Base-by-base conservation (phyloP, 768 basidiomycete species). In the Boletus sensibilis region DNA sequence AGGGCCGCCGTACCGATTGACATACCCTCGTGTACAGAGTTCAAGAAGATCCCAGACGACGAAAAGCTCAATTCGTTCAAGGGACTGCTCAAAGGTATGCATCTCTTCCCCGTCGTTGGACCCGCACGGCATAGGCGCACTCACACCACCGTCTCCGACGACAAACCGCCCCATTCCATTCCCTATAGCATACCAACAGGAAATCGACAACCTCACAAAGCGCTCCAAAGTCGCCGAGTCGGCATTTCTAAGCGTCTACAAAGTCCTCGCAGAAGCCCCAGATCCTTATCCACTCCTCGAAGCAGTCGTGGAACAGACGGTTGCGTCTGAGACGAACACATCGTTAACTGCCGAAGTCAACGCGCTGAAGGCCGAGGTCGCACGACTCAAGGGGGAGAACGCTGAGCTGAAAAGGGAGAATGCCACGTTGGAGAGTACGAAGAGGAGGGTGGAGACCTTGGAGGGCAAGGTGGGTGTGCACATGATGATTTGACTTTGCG, bases 271-370 rank as follows among this genome's bases (percentile, higher is more conserved):
- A 0, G 97, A 99, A 67, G 96, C 92, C 3, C 97, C 96, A 0
- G 97, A 99, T 70, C 97, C 97, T 16, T 97, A 96, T 69, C 97
- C 97, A 10, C 79, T 98, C 8, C 84, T 99, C 14, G 96, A 99
- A 67, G 92, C 87, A 13, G 95, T 94, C 12, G 91, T 98, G 31
- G 96, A 98, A 66, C 97, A 98, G 78, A 87, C 95, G 2, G 91
- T 95, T 43, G 92, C 91, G 65, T 86, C 61, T 86, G 29, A 68
- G 25, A 50, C 62, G 39, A 69, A 69, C 23, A 56, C 49, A 18
- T 55, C 50, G 14, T 51, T 69, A 53, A 70, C 56, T 31, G 83
- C 90, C 1, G 94, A 98, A 69, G 88, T 91, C 10, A 76, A 79
- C 37, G 81, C 91, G 56, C 76, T 92, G 25, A 89, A 95, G 68